Evolutionary conservation across 257 asterid genomes (phyloP), one percentile per base, ranked within the genome.

Genomic region (Paraleonurus japonicus): DNA sequence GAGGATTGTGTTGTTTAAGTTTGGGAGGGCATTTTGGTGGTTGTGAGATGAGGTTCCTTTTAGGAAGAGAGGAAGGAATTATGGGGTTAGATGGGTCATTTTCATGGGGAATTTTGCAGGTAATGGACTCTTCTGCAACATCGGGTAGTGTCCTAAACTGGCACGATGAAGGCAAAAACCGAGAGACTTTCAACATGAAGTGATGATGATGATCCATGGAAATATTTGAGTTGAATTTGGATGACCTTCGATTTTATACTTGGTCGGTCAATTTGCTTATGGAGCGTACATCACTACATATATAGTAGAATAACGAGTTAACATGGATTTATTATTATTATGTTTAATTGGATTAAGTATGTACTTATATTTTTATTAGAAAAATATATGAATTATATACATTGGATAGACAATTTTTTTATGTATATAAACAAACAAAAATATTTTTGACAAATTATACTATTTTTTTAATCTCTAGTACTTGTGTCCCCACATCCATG

Each of bases 121-220:
- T 20, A 67, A 83, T 73, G 80, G n/a, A n/a, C n/a, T 71, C 61
- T 1, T 87, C 75, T 59, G 84, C 84, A 15, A 86, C 90, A 39
- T 87, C 92, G 1, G 86, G 75, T 5, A 73, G 35, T 7, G 62
- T 59, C 50, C 81, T 70, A 59, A 62, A 75, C 1, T 84, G 84
- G 83, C 95, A 89, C 28, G 89, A 87, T 45, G 96, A 86, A 80
- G 90, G 89, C 11, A 88, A 62, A 51, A 86, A 72, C n/a, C 89
- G 83, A 67, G 85, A 82, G 71, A 90, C 61, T 72, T 67, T 89
- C 64, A 82, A 73, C 24, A 79, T 58, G 8, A 83, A 60, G 10
- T 78, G 76, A 62, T 71, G 67, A 62, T 71, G 67, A 19, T 50
- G 81, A 27, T 87, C 96, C 95, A 87, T 86, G 16, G 13, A 4